phyloP scores from a whole-genome alignment of 192 early-diverging fungal genomes.

The Backusella mclennaniae region DNA sequence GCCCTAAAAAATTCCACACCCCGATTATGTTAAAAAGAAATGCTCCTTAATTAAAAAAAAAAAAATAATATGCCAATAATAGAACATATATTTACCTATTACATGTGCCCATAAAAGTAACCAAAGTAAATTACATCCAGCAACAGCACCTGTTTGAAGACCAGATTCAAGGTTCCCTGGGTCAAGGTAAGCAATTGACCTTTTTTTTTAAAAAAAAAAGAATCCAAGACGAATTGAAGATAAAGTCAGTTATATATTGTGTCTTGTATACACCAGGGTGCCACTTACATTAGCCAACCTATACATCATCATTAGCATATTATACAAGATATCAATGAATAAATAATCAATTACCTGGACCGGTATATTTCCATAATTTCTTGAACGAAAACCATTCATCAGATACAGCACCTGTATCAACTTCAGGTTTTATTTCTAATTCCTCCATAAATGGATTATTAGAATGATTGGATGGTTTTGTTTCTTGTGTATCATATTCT shows the following conservation, averaged over 20 bases:
- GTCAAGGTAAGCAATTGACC: slow-evolving; percentile 68
- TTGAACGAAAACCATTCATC: slow-evolving; percentile 51
- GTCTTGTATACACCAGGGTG: neutral
- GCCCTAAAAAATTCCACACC: slow-evolving; percentile 23
- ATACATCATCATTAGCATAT: neutral
- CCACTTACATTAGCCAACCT: slow-evolving; percentile 17
- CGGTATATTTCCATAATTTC: slow-evolving; percentile 65
- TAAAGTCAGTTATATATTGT: neutral
- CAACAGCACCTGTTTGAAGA: slow-evolving; percentile 67
- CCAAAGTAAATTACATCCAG: slow-evolving; percentile 67
- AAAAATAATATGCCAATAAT: neutral
- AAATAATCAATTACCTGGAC: slow-evolving; percentile 51
- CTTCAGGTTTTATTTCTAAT: slow-evolving; percentile 18
- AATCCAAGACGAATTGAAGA: neutral
- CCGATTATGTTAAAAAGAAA: neutral
- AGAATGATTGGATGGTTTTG: neutral
- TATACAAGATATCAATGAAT: neutral
- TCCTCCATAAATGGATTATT: neutral
- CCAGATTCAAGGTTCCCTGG: slow-evolving; percentile 71
- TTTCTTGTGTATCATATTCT: slow-evolving; percentile 4
- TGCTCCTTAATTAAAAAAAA: neutral
- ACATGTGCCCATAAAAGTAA: slow-evolving; percentile 62
- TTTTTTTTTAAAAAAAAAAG: slow-evolving; percentile 5
- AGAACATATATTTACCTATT: slow-evolving; percentile 32
- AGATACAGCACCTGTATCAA: slow-evolving; percentile 12